Conservation (phyloP, 805 yeast species). For the Lipomyces sp. region DNA sequence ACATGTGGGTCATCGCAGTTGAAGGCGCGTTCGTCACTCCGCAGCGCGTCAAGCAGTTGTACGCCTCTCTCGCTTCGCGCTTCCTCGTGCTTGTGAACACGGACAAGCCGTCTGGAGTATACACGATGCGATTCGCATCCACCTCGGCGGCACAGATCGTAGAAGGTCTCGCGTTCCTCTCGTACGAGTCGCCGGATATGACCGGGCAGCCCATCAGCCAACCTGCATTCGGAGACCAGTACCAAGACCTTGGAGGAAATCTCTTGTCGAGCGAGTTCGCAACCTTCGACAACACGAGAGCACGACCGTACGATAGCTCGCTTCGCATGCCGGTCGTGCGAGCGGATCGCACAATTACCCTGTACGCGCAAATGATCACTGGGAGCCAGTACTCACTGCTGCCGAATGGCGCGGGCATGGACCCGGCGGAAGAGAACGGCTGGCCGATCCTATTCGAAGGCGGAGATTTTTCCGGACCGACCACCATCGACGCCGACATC, state of each 20-base stretch:
- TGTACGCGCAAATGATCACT: background rate
- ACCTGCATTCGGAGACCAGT: background rate
- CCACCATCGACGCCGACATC: constrained; percentile 3
- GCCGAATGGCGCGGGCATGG: constrained; percentile 4
- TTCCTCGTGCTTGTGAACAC: constrained; percentile 46
- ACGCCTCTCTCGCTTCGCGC: constrained; percentile 6
- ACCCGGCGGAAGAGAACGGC: background rate
- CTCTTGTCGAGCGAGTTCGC: background rate
- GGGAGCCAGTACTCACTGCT: background rate
- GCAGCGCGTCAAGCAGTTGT: constrained; percentile 2
- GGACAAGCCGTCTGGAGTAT: constrained; percentile 51
- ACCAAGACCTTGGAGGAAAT: constrained; percentile 5
- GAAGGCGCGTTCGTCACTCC: constrained; percentile 9
- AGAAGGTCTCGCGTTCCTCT: constrained; percentile 4
- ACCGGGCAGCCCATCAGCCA: background rate
- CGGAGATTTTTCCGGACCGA: background rate
- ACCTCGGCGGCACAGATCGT: constrained; percentile 1
- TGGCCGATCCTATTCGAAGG: constrained; percentile 2
- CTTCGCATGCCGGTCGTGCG: constrained; percentile 1
- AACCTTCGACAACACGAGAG: background rate
- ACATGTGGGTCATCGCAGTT: constrained; percentile 4
- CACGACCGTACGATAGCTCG: background rate
- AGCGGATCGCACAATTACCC: constrained; percentile 4
- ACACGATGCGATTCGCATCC: constrained; percentile 14
- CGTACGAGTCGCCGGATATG: constrained; percentile 1